Conservation (phyloP, 177 flowering plant genomes). For the Tripterygium wilfordii region DNA sequence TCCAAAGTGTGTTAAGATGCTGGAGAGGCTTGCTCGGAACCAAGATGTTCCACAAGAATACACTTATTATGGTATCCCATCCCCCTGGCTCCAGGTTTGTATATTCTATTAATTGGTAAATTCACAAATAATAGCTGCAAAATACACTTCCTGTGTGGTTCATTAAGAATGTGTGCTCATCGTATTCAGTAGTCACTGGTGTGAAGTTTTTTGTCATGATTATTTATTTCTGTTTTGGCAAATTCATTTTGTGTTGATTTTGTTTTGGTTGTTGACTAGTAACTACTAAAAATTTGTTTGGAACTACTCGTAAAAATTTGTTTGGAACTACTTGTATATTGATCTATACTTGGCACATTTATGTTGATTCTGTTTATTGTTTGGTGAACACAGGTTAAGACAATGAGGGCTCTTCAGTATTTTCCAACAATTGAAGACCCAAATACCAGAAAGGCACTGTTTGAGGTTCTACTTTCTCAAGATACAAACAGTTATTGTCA, state of each 20-base stretch:
- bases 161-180: no score
- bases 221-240: no score
- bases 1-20: constrained; percentile 90
- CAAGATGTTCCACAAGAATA: constrained; percentile 97
- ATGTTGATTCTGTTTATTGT: constrained; percentile 4
- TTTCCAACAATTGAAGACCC: constrained; percentile 99
- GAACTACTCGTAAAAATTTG: no score
- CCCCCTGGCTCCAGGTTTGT: constrained; percentile 99
- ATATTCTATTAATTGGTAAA: no score
- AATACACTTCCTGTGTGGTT: no score
- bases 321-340: not conserved
- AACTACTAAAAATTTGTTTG: not conserved
- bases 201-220: no score
- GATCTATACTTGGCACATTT: not conserved
- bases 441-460: constrained; percentile 83
- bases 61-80: constrained; percentile 98
- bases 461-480: constrained; percentile 59
- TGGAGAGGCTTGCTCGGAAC: constrained; percentile 95
- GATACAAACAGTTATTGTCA: not conserved
- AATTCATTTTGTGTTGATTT: no score
- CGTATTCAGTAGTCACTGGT: no score
- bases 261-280: no score
- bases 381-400: constrained; percentile 67
- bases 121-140: no score
- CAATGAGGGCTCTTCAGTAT: constrained; percentile 99